phyloP scores from a whole-genome alignment of 495 filamentous ascomycete genomes.

The Penicillium herquei region DNA sequence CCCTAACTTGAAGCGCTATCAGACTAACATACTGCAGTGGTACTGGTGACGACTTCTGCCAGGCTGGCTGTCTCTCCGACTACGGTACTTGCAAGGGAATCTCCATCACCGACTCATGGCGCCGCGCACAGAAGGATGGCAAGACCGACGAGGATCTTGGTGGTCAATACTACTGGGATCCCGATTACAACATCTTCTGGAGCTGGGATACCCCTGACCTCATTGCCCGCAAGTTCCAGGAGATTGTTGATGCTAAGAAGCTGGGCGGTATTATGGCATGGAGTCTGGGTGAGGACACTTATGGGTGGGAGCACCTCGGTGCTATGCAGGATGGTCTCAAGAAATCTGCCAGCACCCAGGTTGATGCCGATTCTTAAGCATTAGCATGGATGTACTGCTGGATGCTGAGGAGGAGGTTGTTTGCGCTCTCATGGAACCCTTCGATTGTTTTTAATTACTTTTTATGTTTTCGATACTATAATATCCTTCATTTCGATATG shows the following conservation, averaged over 20 bases:
- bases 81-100: slow-evolving; percentile 45
- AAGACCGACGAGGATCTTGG: slow-evolving; percentile 57
- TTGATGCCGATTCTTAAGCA: not conserved
- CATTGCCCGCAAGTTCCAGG: slow-evolving; percentile 61
- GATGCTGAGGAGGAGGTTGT: no score
- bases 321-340: slow-evolving; percentile 52
- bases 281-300: slow-evolving; percentile 71
- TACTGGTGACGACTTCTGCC: slow-evolving; percentile 37
- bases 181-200: slow-evolving; percentile 62
- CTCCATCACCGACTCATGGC: slow-evolving; percentile 39
- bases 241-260: slow-evolving; percentile 55
- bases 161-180: slow-evolving; percentile 70
- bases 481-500: no score
- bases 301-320: slow-evolving; percentile 55
- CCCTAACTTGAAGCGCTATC: not conserved
- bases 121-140: slow-evolving; percentile 52
- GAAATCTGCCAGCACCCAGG: not conserved
- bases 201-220: slow-evolving; percentile 67
- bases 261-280: slow-evolving; percentile 73
- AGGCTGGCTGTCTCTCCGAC: slow-evolving; percentile 37
- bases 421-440: no score
- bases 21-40: slow-evolving; percentile 20
- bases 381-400: not conserved
- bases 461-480: no score
- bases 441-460: no score